These are phyloP conservation scores for Nissolia schottii DNA, from an alignment of 306 rosid genomes.

Conservation along the genomic window DNA sequence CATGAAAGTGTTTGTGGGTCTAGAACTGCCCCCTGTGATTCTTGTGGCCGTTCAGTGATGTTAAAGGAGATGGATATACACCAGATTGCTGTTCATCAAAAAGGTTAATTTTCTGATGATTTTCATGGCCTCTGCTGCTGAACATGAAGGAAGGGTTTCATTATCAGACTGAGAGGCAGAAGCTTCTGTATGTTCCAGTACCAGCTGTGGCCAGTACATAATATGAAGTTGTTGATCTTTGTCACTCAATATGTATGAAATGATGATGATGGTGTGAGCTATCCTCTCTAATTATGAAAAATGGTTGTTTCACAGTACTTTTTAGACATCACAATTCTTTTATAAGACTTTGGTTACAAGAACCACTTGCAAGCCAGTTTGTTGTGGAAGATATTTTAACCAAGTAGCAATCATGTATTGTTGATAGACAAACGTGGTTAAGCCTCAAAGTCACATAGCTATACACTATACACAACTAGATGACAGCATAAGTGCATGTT, in stretches of 20 bases:
- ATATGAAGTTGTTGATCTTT: no score
- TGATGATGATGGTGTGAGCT: background rate
- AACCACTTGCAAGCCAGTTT: background rate
- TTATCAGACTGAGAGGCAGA: background rate
- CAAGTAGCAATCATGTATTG: no score
- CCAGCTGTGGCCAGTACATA: background rate
- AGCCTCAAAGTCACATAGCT: no score
- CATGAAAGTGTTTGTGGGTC: slow-evolving; percentile 98
- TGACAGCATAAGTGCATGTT: no score
- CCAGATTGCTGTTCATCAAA: slow-evolving; percentile 89
- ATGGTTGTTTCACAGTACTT: no score
- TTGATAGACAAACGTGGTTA: no score
- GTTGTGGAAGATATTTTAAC: no score
- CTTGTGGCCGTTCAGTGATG: slow-evolving; percentile 97
- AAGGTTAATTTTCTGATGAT: slow-evolving; percentile 43
- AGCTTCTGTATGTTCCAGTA: background rate
- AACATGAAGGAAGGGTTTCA: background rate
- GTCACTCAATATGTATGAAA: background rate
- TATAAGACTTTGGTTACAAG: background rate
- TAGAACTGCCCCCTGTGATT: slow-evolving; percentile 90
- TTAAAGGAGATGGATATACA: slow-evolving; percentile 98
- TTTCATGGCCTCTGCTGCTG: background rate
- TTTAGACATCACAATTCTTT: background rate
- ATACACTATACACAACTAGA: no score
- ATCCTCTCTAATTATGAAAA: background rate